Conservation (phyloP, 1,284 basidiomycete species). For the Marasmius tenuissimus region DNA sequence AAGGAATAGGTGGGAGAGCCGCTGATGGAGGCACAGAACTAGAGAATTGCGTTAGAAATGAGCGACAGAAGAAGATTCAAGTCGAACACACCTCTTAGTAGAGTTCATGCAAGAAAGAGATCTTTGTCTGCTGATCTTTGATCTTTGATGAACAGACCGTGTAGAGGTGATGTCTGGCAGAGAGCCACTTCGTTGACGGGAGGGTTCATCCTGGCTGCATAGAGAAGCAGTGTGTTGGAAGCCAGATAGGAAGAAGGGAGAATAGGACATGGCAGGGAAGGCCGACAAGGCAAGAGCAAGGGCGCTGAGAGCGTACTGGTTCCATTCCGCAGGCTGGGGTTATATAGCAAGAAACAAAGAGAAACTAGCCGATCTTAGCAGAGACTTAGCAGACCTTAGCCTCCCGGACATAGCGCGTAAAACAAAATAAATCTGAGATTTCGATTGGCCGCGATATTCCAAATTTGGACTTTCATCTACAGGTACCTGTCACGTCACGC, state of each 20-base stretch:
- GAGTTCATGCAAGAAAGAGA: neutral
- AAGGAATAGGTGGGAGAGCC: neutral
- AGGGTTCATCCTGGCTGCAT: constrained; percentile 29
- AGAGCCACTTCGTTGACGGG: constrained; percentile 37
- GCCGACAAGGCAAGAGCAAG: neutral
- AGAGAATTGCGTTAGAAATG: neutral
- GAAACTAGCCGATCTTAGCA: neutral
- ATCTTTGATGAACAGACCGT: neutral
- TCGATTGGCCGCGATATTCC: no score
- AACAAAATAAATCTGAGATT: no score
- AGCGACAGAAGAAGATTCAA: neutral
- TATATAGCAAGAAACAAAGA: neutral
- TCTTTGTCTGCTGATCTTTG: neutral
- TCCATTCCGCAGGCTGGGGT: neutral
- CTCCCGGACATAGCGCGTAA: no score
- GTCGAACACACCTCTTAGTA: neutral
- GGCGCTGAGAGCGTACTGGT: neutral
- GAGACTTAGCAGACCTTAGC: neutral
- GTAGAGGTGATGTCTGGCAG: constrained; percentile 26
- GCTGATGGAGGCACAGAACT: neutral
- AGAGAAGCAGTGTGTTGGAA: constrained; percentile 40
- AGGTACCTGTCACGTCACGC: no score
- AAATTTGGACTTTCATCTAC: no score
- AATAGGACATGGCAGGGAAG: constrained; percentile 34
- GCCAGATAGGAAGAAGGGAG: constrained; percentile 62